Evolutionary conservation across 2,329 filamentous ascomycete genomes (phyloP).

Genomic region (Colletotrichum sp.): DNA sequence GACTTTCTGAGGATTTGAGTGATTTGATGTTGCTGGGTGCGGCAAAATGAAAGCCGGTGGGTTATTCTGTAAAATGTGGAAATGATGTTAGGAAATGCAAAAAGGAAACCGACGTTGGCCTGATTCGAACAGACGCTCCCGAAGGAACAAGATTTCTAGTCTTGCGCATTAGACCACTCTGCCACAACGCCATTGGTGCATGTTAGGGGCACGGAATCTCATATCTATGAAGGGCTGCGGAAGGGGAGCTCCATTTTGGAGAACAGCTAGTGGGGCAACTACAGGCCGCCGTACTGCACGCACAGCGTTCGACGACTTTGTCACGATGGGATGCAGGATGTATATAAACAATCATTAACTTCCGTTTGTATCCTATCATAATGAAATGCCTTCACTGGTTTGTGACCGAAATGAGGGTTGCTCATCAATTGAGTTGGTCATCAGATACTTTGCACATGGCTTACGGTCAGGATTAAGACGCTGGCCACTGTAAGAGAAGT

Average conservation of each 20-base stretch:
- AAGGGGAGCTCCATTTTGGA: background rate
- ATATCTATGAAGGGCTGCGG: background rate
- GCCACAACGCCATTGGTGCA: conserved; percentile 4
- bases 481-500: background rate
- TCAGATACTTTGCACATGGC: too few species aligned
- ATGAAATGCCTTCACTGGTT: too few species aligned
- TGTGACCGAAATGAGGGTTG: background rate
- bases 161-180: conserved; percentile 17
- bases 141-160: conserved; percentile 18
- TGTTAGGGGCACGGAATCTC: background rate
- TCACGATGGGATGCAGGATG: too few species aligned
- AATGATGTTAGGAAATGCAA: background rate
- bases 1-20: background rate
- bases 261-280: background rate
- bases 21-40: background rate
- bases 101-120: background rate
- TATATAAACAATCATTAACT: background rate
- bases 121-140: conserved; percentile 17
- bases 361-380: too few species aligned
- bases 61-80: background rate
- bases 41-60: background rate
- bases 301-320: background rate
- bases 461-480: too few species aligned
- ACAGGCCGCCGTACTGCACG: fast-evolving
- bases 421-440: too few species aligned